phyloP scores from a whole-genome alignment of 257 asterid species.

The Misopates orontium region DNA sequence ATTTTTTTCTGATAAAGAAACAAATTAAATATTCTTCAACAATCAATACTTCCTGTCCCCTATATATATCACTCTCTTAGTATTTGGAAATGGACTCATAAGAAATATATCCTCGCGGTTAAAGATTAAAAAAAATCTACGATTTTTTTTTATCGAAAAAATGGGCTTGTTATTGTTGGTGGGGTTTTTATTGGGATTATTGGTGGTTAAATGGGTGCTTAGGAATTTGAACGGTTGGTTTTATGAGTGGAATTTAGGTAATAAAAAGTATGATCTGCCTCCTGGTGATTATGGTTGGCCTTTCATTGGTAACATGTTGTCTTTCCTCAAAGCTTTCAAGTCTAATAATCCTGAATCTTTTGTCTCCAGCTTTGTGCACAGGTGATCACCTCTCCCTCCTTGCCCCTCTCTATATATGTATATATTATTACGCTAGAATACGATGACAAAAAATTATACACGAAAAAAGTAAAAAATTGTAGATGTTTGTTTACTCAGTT shows the following conservation, averaged over 20 bases:
- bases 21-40: too few relatives aligned
- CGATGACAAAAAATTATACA: too few relatives aligned
- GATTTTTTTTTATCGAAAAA: neutral
- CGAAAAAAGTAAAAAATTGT: too few relatives aligned
- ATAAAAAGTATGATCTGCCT: slow-evolving; percentile 53
- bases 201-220: slow-evolving; percentile 24
- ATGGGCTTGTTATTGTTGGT: slow-evolving; percentile 27
- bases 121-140: too few relatives aligned
- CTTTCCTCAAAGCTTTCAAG: slow-evolving; percentile 85
- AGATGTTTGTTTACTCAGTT: too few relatives aligned
- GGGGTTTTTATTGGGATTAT: slow-evolving; percentile 25
- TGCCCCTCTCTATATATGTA: neutral
- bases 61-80: too few relatives aligned
- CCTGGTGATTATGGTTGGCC: slow-evolving; percentile 98
- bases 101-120: too few relatives aligned
- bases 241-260: slow-evolving; percentile 58
- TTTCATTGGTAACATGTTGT: slow-evolving; percentile 84
- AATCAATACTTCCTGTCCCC: too few relatives aligned
- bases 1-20: too few relatives aligned
- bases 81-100: too few relatives aligned
- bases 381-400: slow-evolving; percentile 43
- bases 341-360: slow-evolving; percentile 69
- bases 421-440: too few relatives aligned
- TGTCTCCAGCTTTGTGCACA: slow-evolving; percentile 47
- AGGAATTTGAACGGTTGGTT: slow-evolving; percentile 40